phyloP scores from a whole-genome alignment of 169 alveolate genomes.

The Cyclospora cayetanensis region DNA sequence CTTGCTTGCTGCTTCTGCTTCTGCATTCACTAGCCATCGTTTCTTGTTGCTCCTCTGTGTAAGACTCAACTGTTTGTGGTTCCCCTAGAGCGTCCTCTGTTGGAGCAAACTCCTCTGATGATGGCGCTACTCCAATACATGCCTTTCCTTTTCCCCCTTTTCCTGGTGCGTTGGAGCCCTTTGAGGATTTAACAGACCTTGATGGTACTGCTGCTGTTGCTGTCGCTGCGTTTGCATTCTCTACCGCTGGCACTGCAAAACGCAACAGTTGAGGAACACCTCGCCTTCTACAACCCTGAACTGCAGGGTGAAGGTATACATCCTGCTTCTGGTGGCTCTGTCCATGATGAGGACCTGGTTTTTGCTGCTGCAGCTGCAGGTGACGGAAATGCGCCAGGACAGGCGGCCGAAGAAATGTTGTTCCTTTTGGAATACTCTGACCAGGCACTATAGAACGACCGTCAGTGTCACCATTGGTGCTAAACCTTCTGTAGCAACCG shows the following conservation, averaged over 20 bases:
- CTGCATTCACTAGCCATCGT: background rate
- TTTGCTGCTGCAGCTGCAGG: background rate
- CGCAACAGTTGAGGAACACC: background rate
- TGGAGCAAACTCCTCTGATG: background rate
- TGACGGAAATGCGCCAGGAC: background rate
- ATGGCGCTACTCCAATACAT: background rate
- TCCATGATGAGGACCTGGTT: background rate
- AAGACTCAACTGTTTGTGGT: background rate
- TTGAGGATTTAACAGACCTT: background rate
- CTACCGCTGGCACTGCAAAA: background rate
- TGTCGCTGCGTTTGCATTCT: background rate
- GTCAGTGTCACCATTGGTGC: background rate
- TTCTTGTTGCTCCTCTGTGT: background rate
- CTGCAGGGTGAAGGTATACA: background rate
- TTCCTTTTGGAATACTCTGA: background rate
- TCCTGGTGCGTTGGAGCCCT: background rate
- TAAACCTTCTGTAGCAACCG: too few relatives aligned
- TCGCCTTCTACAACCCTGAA: background rate
- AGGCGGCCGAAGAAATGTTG: background rate
- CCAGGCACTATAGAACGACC: background rate
- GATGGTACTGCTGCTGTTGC: constrained; percentile 16
- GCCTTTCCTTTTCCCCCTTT: background rate
- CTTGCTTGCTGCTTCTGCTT: background rate
- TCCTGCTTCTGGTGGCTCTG: background rate
- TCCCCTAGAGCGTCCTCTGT: background rate